phyloP scores from a whole-genome alignment of 371 early-diverging fungal species.

The Apophysomyces elegans region DNA sequence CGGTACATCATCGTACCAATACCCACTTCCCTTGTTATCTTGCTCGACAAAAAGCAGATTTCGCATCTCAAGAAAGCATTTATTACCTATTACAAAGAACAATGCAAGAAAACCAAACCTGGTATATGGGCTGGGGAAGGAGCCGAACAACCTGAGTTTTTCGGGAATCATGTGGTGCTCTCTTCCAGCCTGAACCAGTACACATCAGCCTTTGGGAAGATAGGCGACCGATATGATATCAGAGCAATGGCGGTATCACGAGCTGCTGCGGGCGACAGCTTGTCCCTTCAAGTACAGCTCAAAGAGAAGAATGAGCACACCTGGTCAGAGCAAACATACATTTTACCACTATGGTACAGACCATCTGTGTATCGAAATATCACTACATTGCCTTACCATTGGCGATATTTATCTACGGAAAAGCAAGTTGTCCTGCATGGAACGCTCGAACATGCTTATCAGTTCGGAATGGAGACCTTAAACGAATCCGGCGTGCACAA shows the following conservation, averaged over 20 bases:
- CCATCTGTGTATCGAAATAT: conserved; percentile 22
- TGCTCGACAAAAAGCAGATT: conserved; percentile 7
- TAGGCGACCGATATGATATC: conserved; percentile 23
- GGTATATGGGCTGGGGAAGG: conserved; percentile 12
- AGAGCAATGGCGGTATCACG: conserved; percentile 9
- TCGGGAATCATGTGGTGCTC: conserved; percentile 27
- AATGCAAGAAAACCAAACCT: neutral
- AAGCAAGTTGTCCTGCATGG: conserved; percentile 10
- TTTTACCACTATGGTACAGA: conserved; percentile 31
- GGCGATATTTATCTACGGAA: neutral
- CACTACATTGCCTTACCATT: neutral
- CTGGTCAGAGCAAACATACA: conserved; percentile 7
- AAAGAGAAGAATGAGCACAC: neutral
- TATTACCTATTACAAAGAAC: conserved; percentile 12
- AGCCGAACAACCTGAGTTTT: conserved; percentile 30
- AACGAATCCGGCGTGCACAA: neutral
- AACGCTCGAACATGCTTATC: conserved; percentile 14
- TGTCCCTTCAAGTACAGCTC: conserved; percentile 13
- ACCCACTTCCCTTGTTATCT: conserved; percentile 22
- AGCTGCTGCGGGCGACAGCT: neutral
- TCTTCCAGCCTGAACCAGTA: conserved; percentile 11
- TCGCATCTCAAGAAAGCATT: conserved; percentile 15
- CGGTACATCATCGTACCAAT: conserved; percentile 14
- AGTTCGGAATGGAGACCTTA: neutral
- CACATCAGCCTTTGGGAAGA: conserved; percentile 9